phyloP scores from a whole-genome alignment of 2,329 filamentous ascomycete genomes.

The Lasiodiplodia sp. region DNA sequence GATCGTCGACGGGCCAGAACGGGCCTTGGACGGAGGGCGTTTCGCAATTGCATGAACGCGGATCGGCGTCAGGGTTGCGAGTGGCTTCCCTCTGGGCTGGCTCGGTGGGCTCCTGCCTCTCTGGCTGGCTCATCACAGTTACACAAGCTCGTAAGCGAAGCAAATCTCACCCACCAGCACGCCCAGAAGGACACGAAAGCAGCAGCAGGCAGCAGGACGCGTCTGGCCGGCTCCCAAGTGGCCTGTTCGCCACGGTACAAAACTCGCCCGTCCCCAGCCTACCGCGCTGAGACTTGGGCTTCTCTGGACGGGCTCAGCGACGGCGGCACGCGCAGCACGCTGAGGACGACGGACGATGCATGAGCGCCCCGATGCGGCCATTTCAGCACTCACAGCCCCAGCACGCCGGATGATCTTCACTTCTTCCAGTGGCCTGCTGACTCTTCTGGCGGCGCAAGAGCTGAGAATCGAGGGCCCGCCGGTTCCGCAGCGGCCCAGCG shows the following conservation, averaged over 20 bases:
- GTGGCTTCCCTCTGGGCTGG: slow-evolving; percentile 11
- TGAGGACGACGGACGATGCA: background rate
- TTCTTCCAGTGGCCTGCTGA: slow-evolving; percentile 11
- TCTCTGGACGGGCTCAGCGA: background rate
- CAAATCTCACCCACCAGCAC: background rate
- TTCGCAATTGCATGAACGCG: slow-evolving; percentile 26
- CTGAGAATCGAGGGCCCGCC: background rate
- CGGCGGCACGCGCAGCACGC: background rate
- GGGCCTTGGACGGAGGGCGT: slow-evolving; percentile 2
- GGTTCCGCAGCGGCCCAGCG: background rate
- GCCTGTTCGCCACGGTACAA: background rate
- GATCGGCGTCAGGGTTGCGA: slow-evolving; percentile 12
- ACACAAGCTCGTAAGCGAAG: slow-evolving; percentile 22
- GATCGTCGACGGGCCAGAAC: slow-evolving; percentile 17
- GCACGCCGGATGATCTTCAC: slow-evolving; percentile 9
- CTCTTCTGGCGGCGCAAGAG: background rate
- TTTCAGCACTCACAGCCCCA: background rate
- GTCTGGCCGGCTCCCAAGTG: background rate
- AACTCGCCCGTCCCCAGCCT: background rate
- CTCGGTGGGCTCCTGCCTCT: slow-evolving; percentile 14
- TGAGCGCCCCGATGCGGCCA: background rate
- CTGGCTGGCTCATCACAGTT: slow-evolving; percentile 18
- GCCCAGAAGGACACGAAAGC: background rate
- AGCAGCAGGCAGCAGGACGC: background rate
- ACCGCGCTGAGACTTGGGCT: background rate